phyloP scores from a whole-genome alignment of 1,284 basidiomycete species.

The Malassezia japonica region DNA sequence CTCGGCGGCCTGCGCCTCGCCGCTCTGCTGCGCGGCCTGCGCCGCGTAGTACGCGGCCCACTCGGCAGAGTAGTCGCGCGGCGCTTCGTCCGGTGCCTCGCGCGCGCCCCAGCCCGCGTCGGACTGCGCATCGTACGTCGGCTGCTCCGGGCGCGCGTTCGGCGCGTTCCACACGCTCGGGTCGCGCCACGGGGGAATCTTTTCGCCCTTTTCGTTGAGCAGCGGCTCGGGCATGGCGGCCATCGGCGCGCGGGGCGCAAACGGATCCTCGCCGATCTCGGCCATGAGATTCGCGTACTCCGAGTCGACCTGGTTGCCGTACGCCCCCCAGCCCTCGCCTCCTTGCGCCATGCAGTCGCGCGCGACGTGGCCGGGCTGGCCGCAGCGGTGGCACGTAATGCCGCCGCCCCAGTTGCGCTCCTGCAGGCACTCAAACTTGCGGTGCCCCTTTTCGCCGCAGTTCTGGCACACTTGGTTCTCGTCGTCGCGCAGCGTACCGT shows the following conservation, averaged over 20 bases:
- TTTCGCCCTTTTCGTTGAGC: conserved; percentile 36
- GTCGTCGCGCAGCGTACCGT: conserved; percentile 96
- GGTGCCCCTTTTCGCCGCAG: conserved; percentile 73
- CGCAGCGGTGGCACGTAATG: conserved; percentile 46
- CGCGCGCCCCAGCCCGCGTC: conserved; percentile 1
- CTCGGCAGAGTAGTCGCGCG: conserved; percentile 42
- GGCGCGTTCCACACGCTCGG: conserved; percentile 41
- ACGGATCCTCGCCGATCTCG: conserved; percentile 79
- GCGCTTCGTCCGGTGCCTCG: conserved; percentile 10
- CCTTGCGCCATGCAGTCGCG: conserved; percentile 31
- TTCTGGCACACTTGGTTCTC: conserved; percentile 99
- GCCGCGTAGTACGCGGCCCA: conserved; percentile 46
- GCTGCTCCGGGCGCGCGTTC: conserved; percentile 12
- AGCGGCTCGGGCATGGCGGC: neutral
- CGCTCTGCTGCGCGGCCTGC: conserved; percentile 22
- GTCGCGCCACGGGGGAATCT: conserved; percentile 47
- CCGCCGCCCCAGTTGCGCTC: conserved; percentile 40
- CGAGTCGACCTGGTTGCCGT: conserved; percentile 63
- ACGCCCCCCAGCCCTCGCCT: conserved; percentile 11
- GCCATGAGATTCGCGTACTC: conserved; percentile 97
- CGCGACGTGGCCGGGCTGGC: conserved; percentile 44
- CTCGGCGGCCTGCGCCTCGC: conserved; percentile 7
- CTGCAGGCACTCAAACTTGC: conserved; percentile 45
- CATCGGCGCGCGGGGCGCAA: conserved; percentile 45
- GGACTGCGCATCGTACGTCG: neutral